phyloP scores from a whole-genome alignment of 139 green algal genomes.

The Pseudopediastrum boryanum region DNA sequence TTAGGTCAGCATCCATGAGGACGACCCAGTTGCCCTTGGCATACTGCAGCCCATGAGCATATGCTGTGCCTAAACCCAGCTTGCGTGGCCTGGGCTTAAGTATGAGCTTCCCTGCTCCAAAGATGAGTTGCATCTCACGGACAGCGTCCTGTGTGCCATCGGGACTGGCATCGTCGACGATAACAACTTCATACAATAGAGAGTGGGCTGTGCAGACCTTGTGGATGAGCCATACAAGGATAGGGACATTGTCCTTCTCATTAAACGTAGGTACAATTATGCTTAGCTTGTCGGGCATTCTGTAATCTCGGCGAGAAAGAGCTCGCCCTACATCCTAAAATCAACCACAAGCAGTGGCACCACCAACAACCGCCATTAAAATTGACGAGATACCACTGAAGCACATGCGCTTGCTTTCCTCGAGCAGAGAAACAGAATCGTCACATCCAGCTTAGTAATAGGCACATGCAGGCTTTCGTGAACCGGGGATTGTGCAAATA shows the following conservation, averaged over 20 bases:
- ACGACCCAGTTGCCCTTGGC: constrained; percentile 82
- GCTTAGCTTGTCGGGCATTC: constrained; percentile 62
- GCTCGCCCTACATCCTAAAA: too few species aligned
- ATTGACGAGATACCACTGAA: too few species aligned
- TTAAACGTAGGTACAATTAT: constrained; percentile 98
- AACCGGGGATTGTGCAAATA: too few species aligned
- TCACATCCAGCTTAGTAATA: too few species aligned
- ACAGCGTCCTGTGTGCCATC: constrained; percentile 86
- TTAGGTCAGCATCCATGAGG: constrained; percentile 98
- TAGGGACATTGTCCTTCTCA: constrained; percentile 89
- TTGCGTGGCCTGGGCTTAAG: constrained; percentile 74
- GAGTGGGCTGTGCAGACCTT: constrained; percentile 50
- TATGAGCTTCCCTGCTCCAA: constrained; percentile 18
- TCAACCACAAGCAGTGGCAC: too few species aligned
- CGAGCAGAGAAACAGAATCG: too few species aligned
- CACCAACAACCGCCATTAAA: too few species aligned
- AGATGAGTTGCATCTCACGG: constrained; percentile 28
- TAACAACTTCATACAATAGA: constrained; percentile 85
- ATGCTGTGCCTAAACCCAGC: constrained; percentile 78
- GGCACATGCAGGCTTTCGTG: too few species aligned
- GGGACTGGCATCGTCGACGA: constrained; percentile 95
- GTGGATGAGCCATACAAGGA: constrained; percentile 86
- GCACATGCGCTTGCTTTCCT: too few species aligned
- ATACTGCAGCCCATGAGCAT: constrained; percentile 43
- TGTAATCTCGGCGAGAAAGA: too few species aligned